Evolutionary conservation across 768 basidiomycete species (phyloP).

Genomic region (Panaeolus papilionaceus): DNA sequence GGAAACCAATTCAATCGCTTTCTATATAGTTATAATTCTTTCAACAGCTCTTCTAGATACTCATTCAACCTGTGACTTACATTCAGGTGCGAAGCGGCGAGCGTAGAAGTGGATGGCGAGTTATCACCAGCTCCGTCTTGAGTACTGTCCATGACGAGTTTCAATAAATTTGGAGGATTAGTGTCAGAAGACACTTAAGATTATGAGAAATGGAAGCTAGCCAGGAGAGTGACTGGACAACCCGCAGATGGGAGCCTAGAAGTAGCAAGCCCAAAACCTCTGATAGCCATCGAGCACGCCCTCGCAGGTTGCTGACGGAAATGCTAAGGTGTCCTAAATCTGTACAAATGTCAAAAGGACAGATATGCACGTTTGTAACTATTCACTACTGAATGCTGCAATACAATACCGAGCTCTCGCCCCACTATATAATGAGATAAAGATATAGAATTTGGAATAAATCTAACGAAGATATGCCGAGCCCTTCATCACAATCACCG

Average conservation of each 20-base stretch:
- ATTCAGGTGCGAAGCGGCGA: background rate
- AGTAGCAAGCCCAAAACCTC: background rate
- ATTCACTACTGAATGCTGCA: background rate
- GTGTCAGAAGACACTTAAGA: background rate
- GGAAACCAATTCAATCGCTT: background rate
- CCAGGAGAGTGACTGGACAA: background rate
- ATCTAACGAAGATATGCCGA: constrained; percentile 1
- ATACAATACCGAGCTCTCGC: background rate
- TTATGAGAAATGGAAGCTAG: background rate
- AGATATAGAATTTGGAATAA: background rate
- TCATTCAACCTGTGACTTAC: background rate
- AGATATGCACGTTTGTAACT: background rate
- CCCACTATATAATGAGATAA: background rate
- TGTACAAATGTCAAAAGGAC: background rate
- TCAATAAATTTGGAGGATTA: background rate
- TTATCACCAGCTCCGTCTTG: background rate
- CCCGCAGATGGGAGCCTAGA: background rate
- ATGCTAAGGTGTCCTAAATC: background rate
- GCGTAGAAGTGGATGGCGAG: background rate
- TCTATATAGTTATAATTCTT: background rate
- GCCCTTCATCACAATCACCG: background rate
- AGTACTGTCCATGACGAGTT: background rate
- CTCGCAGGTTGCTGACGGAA: background rate
- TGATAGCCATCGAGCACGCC: background rate
- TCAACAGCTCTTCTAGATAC: background rate